Evolutionary conservation across 2,329 filamentous ascomycete genomes (phyloP), one percentile per base, ranked within the genome.

Genomic region (Hortaea werneckii): DNA sequence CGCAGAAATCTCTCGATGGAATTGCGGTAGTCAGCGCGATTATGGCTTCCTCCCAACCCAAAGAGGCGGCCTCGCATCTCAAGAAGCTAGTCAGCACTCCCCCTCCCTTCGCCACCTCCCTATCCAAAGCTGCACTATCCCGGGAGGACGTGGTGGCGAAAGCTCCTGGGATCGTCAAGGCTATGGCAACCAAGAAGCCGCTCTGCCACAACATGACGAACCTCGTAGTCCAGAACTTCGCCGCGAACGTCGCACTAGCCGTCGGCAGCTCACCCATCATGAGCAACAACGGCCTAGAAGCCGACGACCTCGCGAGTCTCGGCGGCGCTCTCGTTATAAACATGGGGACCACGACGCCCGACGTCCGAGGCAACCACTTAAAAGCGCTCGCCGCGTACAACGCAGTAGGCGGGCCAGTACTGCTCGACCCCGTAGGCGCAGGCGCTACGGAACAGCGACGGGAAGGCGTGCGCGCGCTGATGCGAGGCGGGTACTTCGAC

Each of bases 141-240:
- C 57, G 43, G 4, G 51, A 51, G 27, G 54, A 55, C 29, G 54
- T 66, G 40, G 42, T 61, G 37, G 32, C 48, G n/a, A 53, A 44
- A 35, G 57, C 56, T 7, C 61, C 63, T 29, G 45, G 29, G 4
- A 54, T 65, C 13, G 71, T 94, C 38, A 71, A 69, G 48, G 71
- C 73, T 5, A 76, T 95, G 41, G 77, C 77, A 5, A 63, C 71
- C 2, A 72, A 67, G 38, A 82, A 77, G 46, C 88, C 89, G 0
- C 74, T 96, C 28, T 85, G 84, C 42, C 90, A 96, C 68, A 95
- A 95, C 67, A 96, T 96, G 87, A 96, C 92, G 44, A 96, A 96
- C 63, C 75, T 89, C 43, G 90, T 96, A 0, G 90, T 95, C 20
- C 88, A 95, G 60, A 95, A 95, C 67, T 85, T 96, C 58, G 86